These are phyloP conservation scores for Chlamydomonas applanata DNA, from an alignment of 139 green algal genomes.

Conservation along the genomic window DNA sequence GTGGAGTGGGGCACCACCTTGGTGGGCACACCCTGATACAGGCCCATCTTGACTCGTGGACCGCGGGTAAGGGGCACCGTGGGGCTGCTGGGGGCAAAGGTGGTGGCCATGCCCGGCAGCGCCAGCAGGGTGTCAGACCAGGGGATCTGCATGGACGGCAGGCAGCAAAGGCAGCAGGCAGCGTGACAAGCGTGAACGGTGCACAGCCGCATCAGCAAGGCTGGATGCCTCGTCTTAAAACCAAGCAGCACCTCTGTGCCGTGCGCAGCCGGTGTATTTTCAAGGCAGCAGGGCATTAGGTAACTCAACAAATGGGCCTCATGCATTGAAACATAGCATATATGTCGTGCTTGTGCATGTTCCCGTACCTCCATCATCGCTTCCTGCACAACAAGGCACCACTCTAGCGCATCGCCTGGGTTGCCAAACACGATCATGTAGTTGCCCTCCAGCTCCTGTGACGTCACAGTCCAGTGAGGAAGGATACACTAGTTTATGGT, in stretches of 20 bases:
- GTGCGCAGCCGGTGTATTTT: no score
- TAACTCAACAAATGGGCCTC: no score
- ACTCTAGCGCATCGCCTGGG: conserved; percentile 52
- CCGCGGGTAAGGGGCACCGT: background rate
- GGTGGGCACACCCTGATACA: conserved; percentile 55
- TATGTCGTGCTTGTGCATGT: no score
- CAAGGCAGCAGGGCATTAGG: no score
- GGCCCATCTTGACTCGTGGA: conserved; percentile 53
- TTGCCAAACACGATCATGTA: conserved; percentile 61
- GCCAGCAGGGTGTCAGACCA: background rate
- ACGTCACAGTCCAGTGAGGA: no score
- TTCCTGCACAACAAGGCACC: conserved; percentile 58
- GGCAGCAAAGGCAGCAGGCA: no score
- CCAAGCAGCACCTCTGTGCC: no score
- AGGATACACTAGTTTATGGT: no score
- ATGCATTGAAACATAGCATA: no score
- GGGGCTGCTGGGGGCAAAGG: background rate
- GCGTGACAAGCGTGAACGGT: background rate
- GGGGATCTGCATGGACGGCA: background rate
- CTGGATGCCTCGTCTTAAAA: background rate
- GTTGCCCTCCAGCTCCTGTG: conserved; percentile 50
- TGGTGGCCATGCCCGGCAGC: background rate
- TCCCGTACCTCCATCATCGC: conserved; percentile 44
- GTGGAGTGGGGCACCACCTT: conserved; percentile 48
- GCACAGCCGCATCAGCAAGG: background rate